These are phyloP conservation scores for Penicillium argentinense DNA, from an alignment of 495 filamentous ascomycete genomes.

Conservation along the genomic window DNA sequence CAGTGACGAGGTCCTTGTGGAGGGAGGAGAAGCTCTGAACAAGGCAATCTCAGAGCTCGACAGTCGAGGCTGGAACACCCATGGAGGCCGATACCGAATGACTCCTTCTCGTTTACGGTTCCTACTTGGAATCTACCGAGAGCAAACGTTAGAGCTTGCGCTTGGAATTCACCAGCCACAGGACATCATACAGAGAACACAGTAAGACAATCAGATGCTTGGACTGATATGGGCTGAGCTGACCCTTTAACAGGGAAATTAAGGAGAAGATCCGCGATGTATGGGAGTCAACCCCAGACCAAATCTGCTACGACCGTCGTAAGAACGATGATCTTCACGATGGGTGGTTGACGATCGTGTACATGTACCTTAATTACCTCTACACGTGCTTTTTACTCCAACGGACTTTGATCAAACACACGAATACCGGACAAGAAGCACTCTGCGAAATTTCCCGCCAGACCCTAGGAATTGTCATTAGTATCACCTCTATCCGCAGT, in stretches of 20 bases:
- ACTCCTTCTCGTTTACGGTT: slow-evolving; percentile 51
- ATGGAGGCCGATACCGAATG: slow-evolving; percentile 35
- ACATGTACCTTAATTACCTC: slow-evolving; percentile 52
- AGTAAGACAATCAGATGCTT: slow-evolving; percentile 30
- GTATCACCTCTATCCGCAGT: slow-evolving; percentile 48
- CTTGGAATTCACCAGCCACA: slow-evolving; percentile 42
- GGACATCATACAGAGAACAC: slow-evolving; percentile 44
- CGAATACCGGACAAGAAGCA: slow-evolving; percentile 46
- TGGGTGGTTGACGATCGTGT: slow-evolving; percentile 27
- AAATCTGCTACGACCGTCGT: slow-evolving; percentile 36
- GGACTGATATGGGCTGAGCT: neutral
- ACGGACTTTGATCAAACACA: slow-evolving; percentile 53
- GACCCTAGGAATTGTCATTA: slow-evolving; percentile 47
- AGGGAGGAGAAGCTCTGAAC: slow-evolving; percentile 43
- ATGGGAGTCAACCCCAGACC: slow-evolving; percentile 33
- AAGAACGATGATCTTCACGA: slow-evolving; percentile 28
- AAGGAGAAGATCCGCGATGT: slow-evolving; percentile 31
- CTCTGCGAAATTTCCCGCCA: slow-evolving; percentile 55
- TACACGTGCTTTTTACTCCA: slow-evolving; percentile 61
- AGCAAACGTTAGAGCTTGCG: slow-evolving; percentile 61
- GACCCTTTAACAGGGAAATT: slow-evolving; percentile 26
- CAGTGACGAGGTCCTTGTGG: slow-evolving; percentile 50
- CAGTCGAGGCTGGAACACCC: slow-evolving; percentile 53
- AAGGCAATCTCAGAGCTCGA: slow-evolving; percentile 47
- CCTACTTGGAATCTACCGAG: slow-evolving; percentile 47